A percentile compares a stretch with the other conserved stretches of the same genome.
phyloP scores from a whole-genome alignment of 352 stramenopile species.

The Phytophthora kernoviae region DNA sequence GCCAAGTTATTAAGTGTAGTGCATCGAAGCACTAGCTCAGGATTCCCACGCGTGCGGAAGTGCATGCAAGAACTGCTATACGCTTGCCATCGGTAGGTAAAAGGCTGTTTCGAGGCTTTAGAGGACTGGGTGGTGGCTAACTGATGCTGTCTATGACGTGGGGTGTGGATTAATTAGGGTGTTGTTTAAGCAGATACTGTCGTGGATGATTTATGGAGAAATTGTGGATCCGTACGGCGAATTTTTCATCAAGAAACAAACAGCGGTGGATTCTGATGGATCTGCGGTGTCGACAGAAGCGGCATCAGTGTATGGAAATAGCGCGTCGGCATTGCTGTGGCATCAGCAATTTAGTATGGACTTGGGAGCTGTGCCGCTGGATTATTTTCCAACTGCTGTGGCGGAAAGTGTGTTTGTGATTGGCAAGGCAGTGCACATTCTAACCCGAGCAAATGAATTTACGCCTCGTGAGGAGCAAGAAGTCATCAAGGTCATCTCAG shows the following conservation, averaged over 20 bases:
- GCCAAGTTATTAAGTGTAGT: slow-evolving; percentile 49
- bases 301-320: background rate
- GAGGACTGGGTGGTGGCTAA: background rate
- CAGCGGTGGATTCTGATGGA: background rate
- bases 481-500: slow-evolving; percentile 42
- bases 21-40: slow-evolving; percentile 47
- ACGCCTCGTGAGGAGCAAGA: slow-evolving; percentile 53
- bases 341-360: slow-evolving; percentile 58
- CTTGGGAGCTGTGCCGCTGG: slow-evolving; percentile 58
- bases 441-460: slow-evolving; percentile 54
- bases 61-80: slow-evolving; percentile 64
- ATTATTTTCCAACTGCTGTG: slow-evolving; percentile 64
- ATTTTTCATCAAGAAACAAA: slow-evolving; percentile 71
- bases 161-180: slow-evolving; percentile 46
- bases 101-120: slow-evolving; percentile 2
- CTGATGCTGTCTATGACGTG: slow-evolving; percentile 7
- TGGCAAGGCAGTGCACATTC: slow-evolving; percentile 64
- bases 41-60: slow-evolving; percentile 59
- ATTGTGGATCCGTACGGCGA: slow-evolving; percentile 72
- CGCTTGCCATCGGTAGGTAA: slow-evolving; percentile 51
- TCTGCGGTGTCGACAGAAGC: background rate
- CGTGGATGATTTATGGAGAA: slow-evolving; percentile 79
- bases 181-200: slow-evolving; percentile 81
- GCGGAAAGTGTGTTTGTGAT: slow-evolving; percentile 76
- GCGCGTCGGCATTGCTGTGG: slow-evolving; percentile 35